Base-by-base conservation (phyloP, 1,139 yeast species). In the Hyphopichia khmerensis region DNA sequence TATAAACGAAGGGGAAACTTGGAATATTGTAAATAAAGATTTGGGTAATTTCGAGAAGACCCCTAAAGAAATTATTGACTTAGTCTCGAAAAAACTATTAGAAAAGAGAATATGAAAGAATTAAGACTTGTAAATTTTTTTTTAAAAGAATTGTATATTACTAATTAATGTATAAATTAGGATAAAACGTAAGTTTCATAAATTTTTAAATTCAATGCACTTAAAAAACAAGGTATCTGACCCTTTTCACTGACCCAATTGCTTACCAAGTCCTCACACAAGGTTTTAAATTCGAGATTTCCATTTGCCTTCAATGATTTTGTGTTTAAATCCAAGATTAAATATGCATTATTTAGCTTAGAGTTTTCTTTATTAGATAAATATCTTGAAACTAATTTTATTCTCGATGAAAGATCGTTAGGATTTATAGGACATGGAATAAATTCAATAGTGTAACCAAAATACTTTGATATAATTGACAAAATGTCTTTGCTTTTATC, bases 391-490 rank as follows among this genome's bases (percentile, higher is more conserved):
- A 78, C 78, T 40, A 87, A 71, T 49, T 85, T 83, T 35, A 89
- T 79, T 53, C 75, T 59, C 4, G 75, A 66, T n/a, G 75, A 66
- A 15, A 71, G 49, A 36, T 72, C 75, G 45, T 62, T 65, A 1
- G 77, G 75, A 46, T 84, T 84, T 23, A 80, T 75, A 33, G 85
- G 78, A 43, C 73, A 70, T 7, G 83, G 82, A 40, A 83, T 63
- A 47, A 88, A 84, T 56, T 87, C 96, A 23, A 90, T 68, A 30
- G 79, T 76, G 62, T 80, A 89, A 0, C 96, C 96, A 43, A 89
- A 72, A 34, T 86, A 72, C 11, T 83, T 74, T 39, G 84, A 80
- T 0, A 89, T 82, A 1, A 85, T 79, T 30, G 83, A 81, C 29
- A 89, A 68, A 41, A 87, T 82, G 55, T 87, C 95, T 33, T 75